These are phyloP conservation scores for Chytriomyces sp. DNA, from an alignment of 192 early-diverging fungal genomes.

Conservation along the genomic window DNA sequence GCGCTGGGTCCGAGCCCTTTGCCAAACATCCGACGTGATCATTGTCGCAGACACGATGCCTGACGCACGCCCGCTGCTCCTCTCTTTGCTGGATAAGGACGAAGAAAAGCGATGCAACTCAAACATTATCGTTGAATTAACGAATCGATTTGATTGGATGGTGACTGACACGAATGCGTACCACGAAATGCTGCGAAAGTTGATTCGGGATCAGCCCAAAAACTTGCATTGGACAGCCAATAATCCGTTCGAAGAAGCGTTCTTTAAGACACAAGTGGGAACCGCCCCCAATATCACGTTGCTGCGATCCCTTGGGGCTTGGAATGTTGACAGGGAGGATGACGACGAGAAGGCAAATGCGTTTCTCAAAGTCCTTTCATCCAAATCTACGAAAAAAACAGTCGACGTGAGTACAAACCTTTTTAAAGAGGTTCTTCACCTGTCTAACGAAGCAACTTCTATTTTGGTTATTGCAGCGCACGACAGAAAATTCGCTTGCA, in stretches of 20 bases:
- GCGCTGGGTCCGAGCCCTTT: slow-evolving; percentile 8
- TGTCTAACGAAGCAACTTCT: no score
- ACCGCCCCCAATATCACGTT: slow-evolving; percentile 5
- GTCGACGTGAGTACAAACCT: not conserved
- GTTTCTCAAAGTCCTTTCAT: not conserved
- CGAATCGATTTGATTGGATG: slow-evolving; percentile 34
- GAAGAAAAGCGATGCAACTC: not conserved
- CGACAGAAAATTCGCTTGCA: not conserved
- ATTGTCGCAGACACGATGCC: slow-evolving; percentile 32
- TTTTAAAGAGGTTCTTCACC: no score
- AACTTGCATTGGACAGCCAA: slow-evolving; percentile 27
- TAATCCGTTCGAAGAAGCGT: slow-evolving; percentile 31
- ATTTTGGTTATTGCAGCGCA: no score
- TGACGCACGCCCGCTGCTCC: slow-evolving; percentile 20
- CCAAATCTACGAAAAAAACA: not conserved
- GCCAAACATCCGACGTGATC: slow-evolving; percentile 17
- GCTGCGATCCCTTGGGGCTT: slow-evolving; percentile 21
- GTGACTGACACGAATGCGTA: slow-evolving; percentile 10
- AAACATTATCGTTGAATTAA: slow-evolving; percentile 32
- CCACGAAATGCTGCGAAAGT: slow-evolving; percentile 5
- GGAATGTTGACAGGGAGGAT: slow-evolving; percentile 1
- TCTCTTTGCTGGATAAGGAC: not conserved
- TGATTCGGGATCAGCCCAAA: slow-evolving; percentile 11
- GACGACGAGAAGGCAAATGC: not conserved
- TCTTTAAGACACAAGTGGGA: slow-evolving; percentile 10